Evolutionary conservation across 2,329 filamentous ascomycete species (phyloP).

Genomic region (Tolypocladium ophioglossoides): DNA sequence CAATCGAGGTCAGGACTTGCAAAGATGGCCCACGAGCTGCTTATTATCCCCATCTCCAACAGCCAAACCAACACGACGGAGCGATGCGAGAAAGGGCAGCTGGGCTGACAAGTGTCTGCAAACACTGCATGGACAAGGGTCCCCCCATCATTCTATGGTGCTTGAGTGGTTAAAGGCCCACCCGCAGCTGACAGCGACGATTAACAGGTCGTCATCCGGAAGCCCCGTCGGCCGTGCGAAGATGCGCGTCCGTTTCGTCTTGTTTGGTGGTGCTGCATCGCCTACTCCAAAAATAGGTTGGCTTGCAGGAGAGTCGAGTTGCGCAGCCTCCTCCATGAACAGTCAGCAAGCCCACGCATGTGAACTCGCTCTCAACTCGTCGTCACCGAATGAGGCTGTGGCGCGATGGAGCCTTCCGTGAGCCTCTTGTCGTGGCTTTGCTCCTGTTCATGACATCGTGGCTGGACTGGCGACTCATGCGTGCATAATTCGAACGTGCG

Average conservation of each 20-base stretch:
- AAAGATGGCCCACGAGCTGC: not conserved
- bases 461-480: no score
- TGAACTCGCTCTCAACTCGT: not conserved
- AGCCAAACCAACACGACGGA: not conserved
- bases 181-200: not conserved
- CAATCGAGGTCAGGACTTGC: not conserved
- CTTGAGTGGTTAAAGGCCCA: not conserved
- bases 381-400: not conserved
- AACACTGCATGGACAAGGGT: not conserved
- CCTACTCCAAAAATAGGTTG: not conserved
- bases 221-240: not conserved
- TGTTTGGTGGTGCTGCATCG: not conserved
- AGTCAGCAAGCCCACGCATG: not conserved
- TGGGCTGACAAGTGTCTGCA: not conserved
- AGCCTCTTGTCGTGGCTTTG: no score
- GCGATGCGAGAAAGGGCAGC: not conserved
- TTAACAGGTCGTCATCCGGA: not conserved
- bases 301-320: not conserved
- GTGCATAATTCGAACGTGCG: no score
- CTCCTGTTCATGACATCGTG: no score
- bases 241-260: not conserved
- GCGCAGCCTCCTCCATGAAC: not conserved
- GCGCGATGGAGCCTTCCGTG: no score
- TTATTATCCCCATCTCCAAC: not conserved
- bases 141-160: not conserved